Conservation (phyloP, 371 early-diverging fungal genomes). For the Haplosporangium sp. region DNA sequence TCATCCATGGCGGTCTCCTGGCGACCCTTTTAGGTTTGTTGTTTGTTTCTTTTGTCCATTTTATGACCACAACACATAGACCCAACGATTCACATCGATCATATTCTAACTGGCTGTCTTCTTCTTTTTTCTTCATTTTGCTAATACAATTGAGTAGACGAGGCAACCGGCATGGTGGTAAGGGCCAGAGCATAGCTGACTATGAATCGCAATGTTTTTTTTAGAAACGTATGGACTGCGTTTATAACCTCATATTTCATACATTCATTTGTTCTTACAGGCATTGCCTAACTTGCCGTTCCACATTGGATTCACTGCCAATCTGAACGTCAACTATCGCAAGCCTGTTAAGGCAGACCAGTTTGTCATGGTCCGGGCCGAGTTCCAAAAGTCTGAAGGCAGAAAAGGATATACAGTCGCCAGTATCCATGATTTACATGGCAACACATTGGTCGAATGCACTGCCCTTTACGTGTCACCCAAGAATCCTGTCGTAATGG, state of each 20-base stretch:
- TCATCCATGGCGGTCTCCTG: conserved; percentile 83
- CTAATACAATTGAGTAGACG: conserved; percentile 19
- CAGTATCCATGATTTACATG: conserved; percentile 65
- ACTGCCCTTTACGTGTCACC: conserved; percentile 77
- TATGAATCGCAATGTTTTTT: too few species aligned
- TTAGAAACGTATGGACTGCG: background rate
- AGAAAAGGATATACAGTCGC: conserved; percentile 79
- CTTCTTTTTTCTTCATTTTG: background rate
- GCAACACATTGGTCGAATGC: conserved; percentile 70
- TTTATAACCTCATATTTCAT: background rate
- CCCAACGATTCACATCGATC: too few species aligned
- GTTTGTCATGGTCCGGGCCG: conserved; percentile 72
- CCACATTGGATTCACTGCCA: conserved; percentile 80
- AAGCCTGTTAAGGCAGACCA: conserved; percentile 74
- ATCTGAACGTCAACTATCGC: conserved; percentile 79
- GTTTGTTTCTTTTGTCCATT: background rate
- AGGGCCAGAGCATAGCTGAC: conserved; percentile 26
- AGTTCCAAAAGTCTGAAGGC: conserved; percentile 72
- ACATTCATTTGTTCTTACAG: conserved; percentile 25
- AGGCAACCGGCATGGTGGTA: conserved; percentile 64
- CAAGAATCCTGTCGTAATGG: conserved; percentile 54
- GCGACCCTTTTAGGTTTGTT: conserved; percentile 76
- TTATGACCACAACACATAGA: too few species aligned
- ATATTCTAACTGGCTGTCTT: background rate
- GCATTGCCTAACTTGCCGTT: conserved; percentile 70